Evolutionary conservation across 1,284 basidiomycete genomes (phyloP).

Genomic region (Thecaphora thlaspeos): DNA sequence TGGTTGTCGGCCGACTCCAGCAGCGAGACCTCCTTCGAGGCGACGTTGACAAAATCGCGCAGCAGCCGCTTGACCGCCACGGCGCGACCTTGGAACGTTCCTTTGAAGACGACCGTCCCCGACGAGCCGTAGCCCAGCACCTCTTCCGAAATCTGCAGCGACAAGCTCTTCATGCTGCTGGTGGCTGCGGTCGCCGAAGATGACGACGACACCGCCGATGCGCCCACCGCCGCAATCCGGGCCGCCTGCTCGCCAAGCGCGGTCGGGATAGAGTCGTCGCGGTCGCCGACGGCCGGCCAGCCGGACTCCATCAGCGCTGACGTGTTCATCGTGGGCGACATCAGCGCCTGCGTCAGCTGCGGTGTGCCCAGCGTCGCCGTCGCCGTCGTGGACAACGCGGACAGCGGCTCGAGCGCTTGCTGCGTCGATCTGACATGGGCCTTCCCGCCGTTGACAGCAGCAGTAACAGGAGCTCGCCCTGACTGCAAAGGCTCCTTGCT

Average conservation of each 20-base stretch:
- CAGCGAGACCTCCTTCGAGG: slow-evolving; percentile 87
- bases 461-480: no score
- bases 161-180: slow-evolving; percentile 29
- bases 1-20: slow-evolving; percentile 90
- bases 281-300: slow-evolving; percentile 23
- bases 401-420: no score
- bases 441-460: no score
- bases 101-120: slow-evolving; percentile 90
- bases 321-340: slow-evolving; percentile 27
- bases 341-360: slow-evolving; percentile 31
- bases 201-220: no score
- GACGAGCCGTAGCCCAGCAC: slow-evolving; percentile 79
- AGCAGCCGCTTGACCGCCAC: slow-evolving; percentile 95
- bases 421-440: no score
- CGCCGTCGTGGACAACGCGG: no score
- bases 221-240: slow-evolving; percentile 26
- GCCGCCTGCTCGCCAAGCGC: slow-evolving; percentile 23
- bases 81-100: slow-evolving; percentile 88
- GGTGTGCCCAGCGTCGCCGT: neutral
- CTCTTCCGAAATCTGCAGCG: slow-evolving; percentile 49
- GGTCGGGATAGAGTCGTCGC: slow-evolving; percentile 14
- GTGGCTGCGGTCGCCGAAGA: neutral
- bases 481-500: no score
- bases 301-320: slow-evolving; percentile 23
- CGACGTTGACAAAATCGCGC: slow-evolving; percentile 91